Evolutionary conservation across 192 early-diverging fungal species (phyloP).

Genomic region (Cetraspora pellucida): DNA sequence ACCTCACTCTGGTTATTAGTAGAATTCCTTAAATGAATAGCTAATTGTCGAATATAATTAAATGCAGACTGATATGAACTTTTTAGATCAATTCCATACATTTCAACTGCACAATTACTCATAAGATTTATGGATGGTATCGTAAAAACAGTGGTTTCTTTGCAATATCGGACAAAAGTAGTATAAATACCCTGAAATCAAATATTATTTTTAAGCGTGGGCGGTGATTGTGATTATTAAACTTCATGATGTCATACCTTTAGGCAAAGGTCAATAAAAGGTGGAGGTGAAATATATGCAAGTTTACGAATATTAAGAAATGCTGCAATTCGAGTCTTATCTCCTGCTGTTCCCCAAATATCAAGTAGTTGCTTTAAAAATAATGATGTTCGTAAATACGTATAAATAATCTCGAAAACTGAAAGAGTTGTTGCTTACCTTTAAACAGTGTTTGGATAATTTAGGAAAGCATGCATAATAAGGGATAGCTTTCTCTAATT

Average conservation of each 20-base stretch:
- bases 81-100: constrained; percentile 76
- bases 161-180: constrained; percentile 77
- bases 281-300: constrained; percentile 46
- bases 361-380: constrained; percentile 54
- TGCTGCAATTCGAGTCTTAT: constrained; percentile 70
- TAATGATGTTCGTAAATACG: background rate
- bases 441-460: constrained; percentile 81
- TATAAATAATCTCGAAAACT: background rate
- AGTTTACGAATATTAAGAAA: constrained; percentile 86
- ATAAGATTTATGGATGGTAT: constrained; percentile 87
- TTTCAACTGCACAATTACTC: constrained; percentile 89
- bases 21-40: constrained; percentile 87
- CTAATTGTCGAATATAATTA: constrained; percentile 90
- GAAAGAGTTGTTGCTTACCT: constrained; percentile 47
- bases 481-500: constrained; percentile 71
- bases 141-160: constrained; percentile 77
- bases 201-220: background rate
- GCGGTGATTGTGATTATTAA: background rate
- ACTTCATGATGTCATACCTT: constrained; percentile 28
- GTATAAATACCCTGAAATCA: constrained; percentile 75
- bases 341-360: constrained; percentile 57
- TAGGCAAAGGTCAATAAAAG: constrained; percentile 38
- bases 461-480: constrained; percentile 86
- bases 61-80: constrained; percentile 93
- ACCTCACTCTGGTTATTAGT: constrained; percentile 79